These are phyloP conservation scores for Kodamaea ohmeri DNA, from an alignment of 1,139 yeast genomes.

Conservation along the genomic window DNA sequence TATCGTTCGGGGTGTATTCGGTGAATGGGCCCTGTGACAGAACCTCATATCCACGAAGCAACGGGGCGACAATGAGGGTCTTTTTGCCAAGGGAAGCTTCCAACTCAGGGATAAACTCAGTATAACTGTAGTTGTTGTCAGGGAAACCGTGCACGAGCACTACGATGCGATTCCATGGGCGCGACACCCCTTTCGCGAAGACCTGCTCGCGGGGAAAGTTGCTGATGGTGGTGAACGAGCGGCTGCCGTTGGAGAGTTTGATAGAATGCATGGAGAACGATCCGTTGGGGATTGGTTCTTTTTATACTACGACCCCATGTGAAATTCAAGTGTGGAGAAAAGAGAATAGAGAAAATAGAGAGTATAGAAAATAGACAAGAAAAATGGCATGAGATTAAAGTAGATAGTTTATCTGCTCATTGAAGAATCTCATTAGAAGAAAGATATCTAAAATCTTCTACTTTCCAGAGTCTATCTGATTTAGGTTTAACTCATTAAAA, in stretches of 20 bases:
- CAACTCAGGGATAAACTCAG: conserved; percentile 26
- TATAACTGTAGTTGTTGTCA: conserved; percentile 35
- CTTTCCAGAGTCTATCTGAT: no score
- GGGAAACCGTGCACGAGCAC: conserved; percentile 46
- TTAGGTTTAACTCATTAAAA: no score
- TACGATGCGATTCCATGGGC: conserved; percentile 28
- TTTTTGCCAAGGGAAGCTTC: conserved; percentile 19
- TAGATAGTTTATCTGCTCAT: no score
- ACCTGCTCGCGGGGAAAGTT: conserved; percentile 20
- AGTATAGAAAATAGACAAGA: no score
- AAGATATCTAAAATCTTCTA: no score
- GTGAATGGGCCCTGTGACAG: conserved; percentile 30
- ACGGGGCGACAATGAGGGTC: conserved; percentile 35
- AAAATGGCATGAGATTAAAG: no score
- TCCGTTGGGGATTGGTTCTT: not conserved
- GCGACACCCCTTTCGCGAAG: conserved; percentile 13
- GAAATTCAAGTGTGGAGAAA: conserved; percentile 1
- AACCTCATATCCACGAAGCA: conserved; percentile 42
- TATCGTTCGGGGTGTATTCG: conserved; percentile 28
- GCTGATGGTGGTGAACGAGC: conserved; percentile 29
- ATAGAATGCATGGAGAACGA: conserved; percentile 12
- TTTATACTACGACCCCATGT: not conserved
- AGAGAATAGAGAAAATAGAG: no score
- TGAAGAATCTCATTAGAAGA: no score
- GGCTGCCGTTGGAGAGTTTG: conserved; percentile 22